Percentiles rank a stretch among this genome's conserved stretches.
phyloP scores from a whole-genome alignment of 1,139 yeast genomes.

The Candida sanyaensis region DNA sequence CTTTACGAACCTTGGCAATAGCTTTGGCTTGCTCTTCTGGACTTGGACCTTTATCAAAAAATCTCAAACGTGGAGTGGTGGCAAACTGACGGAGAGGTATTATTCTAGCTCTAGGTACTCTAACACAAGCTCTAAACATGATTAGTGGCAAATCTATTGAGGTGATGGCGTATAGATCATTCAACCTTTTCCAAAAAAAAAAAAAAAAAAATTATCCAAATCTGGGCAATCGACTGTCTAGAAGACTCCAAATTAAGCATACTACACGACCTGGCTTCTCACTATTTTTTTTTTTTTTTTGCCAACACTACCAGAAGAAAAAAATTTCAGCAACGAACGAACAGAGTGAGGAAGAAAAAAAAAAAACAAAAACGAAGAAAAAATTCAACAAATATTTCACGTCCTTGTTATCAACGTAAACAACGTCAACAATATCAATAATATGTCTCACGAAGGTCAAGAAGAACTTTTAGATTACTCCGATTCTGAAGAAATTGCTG shows the following conservation, averaged over 20 bases:
- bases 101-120: neutral
- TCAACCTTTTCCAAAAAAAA: neutral
- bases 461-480: constrained; percentile 98
- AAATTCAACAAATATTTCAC: neutral
- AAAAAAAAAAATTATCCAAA: neutral
- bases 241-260: neutral
- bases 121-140: constrained; percentile 3
- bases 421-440: constrained; percentile 1
- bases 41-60: constrained; percentile 9
- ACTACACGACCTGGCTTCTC: constrained; percentile 1
- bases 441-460: constrained; percentile 92
- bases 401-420: neutral
- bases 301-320: neutral
- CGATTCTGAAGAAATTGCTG: constrained; percentile 94
- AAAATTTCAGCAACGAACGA: constrained; percentile 3
- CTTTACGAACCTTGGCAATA: constrained; percentile 20
- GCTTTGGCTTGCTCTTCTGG: constrained; percentile 16
- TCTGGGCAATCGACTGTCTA: no score
- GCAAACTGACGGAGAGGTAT: constrained; percentile 2
- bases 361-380: constrained; percentile 1
- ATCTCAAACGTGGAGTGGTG: constrained; percentile 4
- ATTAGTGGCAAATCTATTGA: neutral
- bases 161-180: neutral
- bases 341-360: neutral
- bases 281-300: neutral